A percentile compares a stretch with the other conserved stretches of the same genome.
These are phyloP conservation scores for Pseudopyricularia javanii DNA, from an alignment of 2,329 filamentous ascomycete species.

Conservation along the genomic window DNA sequence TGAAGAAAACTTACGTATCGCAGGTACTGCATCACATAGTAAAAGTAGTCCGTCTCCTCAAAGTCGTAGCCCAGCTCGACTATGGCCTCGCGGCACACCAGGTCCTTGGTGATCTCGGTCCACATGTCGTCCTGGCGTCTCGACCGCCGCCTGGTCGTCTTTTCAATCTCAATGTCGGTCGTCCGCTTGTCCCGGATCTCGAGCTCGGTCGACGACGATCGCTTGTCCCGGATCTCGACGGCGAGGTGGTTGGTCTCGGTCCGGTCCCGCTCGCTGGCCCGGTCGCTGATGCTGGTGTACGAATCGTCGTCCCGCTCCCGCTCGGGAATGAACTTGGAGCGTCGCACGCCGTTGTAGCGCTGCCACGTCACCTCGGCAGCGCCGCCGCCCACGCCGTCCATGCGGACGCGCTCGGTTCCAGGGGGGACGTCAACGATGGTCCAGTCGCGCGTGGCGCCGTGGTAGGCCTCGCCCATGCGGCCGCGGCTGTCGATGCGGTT, in stretches of 20 bases:
- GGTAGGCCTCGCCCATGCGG: slow-evolving; percentile 59
- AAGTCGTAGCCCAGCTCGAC: slow-evolving; percentile 75
- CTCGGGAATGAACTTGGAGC: slow-evolving; percentile 56
- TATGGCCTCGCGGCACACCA: slow-evolving; percentile 79
- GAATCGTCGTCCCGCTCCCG: slow-evolving; percentile 24
- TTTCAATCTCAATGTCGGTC: slow-evolving; percentile 40
- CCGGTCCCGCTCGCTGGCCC: slow-evolving; percentile 13
- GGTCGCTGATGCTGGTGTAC: slow-evolving; percentile 13
- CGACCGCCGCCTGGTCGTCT: slow-evolving; percentile 26
- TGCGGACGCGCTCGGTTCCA: slow-evolving; percentile 67
- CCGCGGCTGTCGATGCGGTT: slow-evolving; percentile 45
- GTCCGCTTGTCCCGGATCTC: slow-evolving; percentile 28
- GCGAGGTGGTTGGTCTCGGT: slow-evolving; percentile 23
- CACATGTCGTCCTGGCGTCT: slow-evolving; percentile 59
- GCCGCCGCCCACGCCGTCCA: slow-evolving; percentile 70
- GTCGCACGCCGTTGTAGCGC: slow-evolving; percentile 64
- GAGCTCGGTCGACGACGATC: slow-evolving; percentile 19
- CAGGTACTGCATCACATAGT: slow-evolving; percentile 87
- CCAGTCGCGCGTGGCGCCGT: slow-evolving; percentile 67
- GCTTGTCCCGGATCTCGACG: slow-evolving; percentile 29
- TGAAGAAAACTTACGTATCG: slow-evolving; percentile 55
- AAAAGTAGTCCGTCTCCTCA: slow-evolving; percentile 81
- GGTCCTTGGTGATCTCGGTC: slow-evolving; percentile 94
- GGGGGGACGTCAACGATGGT: slow-evolving; percentile 74
- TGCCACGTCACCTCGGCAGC: slow-evolving; percentile 68